These are phyloP conservation scores for Entomortierella lignicola DNA, from an alignment of 192 early-diverging fungal species.

Conservation along the genomic window DNA sequence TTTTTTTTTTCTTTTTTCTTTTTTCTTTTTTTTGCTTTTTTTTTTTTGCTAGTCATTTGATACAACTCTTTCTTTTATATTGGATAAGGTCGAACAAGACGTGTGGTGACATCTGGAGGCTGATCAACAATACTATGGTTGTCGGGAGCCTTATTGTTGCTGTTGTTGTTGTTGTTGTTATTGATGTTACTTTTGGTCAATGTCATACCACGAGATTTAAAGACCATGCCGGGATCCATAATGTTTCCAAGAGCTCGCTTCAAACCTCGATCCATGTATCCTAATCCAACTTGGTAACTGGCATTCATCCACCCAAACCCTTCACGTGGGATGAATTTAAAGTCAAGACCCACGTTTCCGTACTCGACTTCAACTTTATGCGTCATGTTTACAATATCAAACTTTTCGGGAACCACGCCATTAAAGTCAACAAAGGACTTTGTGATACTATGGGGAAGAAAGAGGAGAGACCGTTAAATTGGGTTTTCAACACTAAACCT, in stretches of 20 bases:
- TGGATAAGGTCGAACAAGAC: conserved; percentile 15
- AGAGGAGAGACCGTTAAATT: background rate
- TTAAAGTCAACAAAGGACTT: conserved; percentile 97
- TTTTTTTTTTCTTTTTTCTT: too few species aligned
- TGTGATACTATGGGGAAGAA: conserved; percentile 69
- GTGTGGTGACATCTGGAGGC: conserved; percentile 41
- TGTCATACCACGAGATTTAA: conserved; percentile 9
- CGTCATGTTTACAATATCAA: conserved; percentile 91
- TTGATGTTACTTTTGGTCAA: background rate
- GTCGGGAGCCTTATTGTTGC: background rate
- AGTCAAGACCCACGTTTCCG: conserved; percentile 95
- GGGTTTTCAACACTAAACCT: too few species aligned
- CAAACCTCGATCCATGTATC: conserved; percentile 78
- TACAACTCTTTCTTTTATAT: too few species aligned
- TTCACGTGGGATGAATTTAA: conserved; percentile 94
- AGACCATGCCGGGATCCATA: conserved; percentile 39
- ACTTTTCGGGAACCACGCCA: conserved; percentile 97
- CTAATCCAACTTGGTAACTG: conserved; percentile 84
- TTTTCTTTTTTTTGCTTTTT: too few species aligned
- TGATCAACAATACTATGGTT: conserved; percentile 14
- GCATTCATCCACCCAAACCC: conserved; percentile 99
- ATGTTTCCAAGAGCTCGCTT: conserved; percentile 77
- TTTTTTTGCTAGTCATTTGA: too few species aligned
- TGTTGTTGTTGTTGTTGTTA: background rate
- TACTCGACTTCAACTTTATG: conserved; percentile 96